Percentiles rank a stretch among this genome's conserved stretches.
Evolutionary conservation across 1,284 basidiomycete genomes (phyloP).

Genomic region (Agroathelia rolfsii): DNA sequence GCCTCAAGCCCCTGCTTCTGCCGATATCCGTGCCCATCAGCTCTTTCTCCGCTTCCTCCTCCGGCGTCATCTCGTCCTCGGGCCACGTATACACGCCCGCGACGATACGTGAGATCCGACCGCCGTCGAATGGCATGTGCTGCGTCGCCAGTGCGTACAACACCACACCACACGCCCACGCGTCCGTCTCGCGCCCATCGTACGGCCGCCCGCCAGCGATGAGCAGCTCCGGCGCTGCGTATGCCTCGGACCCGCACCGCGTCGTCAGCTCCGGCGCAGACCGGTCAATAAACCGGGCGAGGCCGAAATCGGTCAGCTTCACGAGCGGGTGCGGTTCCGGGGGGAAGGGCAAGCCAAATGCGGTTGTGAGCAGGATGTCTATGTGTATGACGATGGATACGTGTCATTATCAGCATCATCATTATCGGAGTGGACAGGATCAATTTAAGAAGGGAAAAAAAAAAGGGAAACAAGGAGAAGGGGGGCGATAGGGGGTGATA

Average conservation of each 20-base stretch:
- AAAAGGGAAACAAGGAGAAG: too few relatives aligned
- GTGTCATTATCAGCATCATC: too few relatives aligned
- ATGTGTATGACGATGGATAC: too few relatives aligned
- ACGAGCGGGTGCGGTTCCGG: conserved; percentile 48
- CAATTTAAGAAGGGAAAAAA: too few relatives aligned
- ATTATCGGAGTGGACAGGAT: too few relatives aligned
- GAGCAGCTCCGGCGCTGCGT: conserved; percentile 87
- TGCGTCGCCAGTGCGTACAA: conserved; percentile 68
- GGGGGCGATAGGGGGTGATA: conserved; percentile 9
- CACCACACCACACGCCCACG: conserved; percentile 84
- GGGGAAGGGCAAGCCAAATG: conserved; percentile 39
- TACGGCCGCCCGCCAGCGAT: conserved; percentile 54
- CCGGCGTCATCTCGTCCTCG: conserved; percentile 3
- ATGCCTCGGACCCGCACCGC: conserved; percentile 85
- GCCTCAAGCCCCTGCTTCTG: conserved; percentile 34
- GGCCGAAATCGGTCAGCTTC: conserved; percentile 87
- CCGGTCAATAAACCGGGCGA: conserved; percentile 78
- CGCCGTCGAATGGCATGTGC: conserved; percentile 49
- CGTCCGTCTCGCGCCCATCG: conserved; percentile 82
- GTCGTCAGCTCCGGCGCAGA: conserved; percentile 67
- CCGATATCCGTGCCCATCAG: conserved; percentile 29
- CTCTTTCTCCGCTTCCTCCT: conserved; percentile 15
- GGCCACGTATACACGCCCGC: conserved; percentile 10
- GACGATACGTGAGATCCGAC: conserved; percentile 12
- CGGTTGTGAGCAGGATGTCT: conserved; percentile 44